phyloP scores from a whole-genome alignment of 192 early-diverging fungal genomes.

The Gamsiella multidivaricata region DNA sequence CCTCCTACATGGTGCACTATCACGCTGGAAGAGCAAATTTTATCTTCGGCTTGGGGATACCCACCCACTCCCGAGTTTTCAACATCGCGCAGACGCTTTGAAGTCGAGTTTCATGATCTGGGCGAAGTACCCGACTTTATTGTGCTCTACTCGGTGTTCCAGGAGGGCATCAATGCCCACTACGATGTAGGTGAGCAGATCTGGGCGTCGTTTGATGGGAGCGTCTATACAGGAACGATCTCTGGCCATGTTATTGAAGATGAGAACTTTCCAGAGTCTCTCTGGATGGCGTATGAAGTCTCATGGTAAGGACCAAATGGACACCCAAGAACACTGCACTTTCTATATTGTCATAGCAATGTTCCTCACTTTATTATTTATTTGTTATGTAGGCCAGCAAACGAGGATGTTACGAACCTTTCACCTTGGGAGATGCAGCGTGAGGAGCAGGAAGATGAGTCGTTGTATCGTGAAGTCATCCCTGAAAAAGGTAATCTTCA shows the following conservation, averaged over 20 bases:
- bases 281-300: conserved; percentile 64
- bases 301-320: conserved; percentile 51
- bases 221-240: conserved; percentile 65
- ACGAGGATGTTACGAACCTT: conserved; percentile 41
- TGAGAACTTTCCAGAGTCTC: conserved; percentile 52
- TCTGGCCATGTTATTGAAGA: conserved; percentile 58
- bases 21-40: conserved; percentile 59
- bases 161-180: conserved; percentile 62
- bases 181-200: conserved; percentile 65
- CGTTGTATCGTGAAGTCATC: conserved; percentile 28
- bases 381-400: conserved; percentile 32
- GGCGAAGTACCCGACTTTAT: conserved; percentile 78
- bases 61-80: conserved; percentile 41
- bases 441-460: conserved; percentile 35
- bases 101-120: conserved; percentile 78
- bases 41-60: conserved; percentile 34
- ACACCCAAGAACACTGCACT: too few relatives aligned
- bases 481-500: conserved; percentile 59
- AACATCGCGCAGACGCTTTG: conserved; percentile 39
- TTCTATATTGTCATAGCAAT: neutral
- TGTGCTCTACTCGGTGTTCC: conserved; percentile 71
- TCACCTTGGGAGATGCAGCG: conserved; percentile 55
- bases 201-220: conserved; percentile 74
- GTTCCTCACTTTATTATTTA: neutral
- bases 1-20: conserved; percentile 74